Evolutionary conservation across 805 yeast genomes (phyloP), one percentile per base, ranked within the genome.

Genomic region (Millerozyma miso): DNA sequence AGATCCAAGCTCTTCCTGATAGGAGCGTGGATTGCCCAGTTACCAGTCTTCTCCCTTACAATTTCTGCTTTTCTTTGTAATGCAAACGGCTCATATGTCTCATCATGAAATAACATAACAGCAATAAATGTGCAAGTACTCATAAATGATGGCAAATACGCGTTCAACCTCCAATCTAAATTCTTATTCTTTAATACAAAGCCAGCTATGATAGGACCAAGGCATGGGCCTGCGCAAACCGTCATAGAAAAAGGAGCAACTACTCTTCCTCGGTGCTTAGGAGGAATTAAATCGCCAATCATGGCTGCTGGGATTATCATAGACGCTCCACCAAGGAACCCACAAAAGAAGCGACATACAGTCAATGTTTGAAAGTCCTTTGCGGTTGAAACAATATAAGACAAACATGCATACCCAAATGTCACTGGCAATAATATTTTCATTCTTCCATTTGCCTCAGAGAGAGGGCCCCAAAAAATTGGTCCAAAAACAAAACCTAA

Each of bases 401-500:
- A 58, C 45, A 76, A 66, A 4, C 69, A 38, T n/a, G 62, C 51
- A 36, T 43, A 55, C 2, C 51, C 51, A 19, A 58, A 47, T 7
- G 18, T 71, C 58, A 80, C 76, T 1, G 64, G 39, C 19, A 72
- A 40, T 4, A 71, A 67, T 17, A 74, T 73, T 4, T 56, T 43
- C 46, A 60, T 67, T 10, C 76, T 54, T 34, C 63, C 48, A 50
- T 38, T 38, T 4, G 55, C 51, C n/a, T 45, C 43, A 6, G 40
- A 39, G 12, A 43, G 16, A 8, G 46, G 46, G 3, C 46, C 95
- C 87, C 90, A 88, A 19, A 85, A 55, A 37, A 88, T 68, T 3
- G 97, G 96, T 13, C 96, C 95, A 0, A 85, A 74, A 1, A 95
- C 96, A 61, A 87, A 88, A 10, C 96, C 97, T 19, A 87, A 58